These are phyloP conservation scores for Torulaspora delbrueckii DNA, from an alignment of 805 yeast genomes.

Conservation along the genomic window DNA sequence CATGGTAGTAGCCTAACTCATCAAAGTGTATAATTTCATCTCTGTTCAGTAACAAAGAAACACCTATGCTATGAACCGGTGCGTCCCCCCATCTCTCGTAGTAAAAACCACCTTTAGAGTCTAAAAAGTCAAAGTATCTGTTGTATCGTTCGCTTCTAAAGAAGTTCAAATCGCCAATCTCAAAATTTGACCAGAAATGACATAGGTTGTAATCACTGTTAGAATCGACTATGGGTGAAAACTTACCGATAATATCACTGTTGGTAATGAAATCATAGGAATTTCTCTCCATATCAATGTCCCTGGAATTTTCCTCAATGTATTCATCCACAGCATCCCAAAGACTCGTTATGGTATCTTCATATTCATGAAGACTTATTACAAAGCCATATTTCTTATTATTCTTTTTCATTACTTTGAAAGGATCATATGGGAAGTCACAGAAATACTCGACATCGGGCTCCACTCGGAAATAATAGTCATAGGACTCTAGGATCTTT, in stretches of 20 bases:
- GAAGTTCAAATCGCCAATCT: conserved; percentile 65
- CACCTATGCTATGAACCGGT: conserved; percentile 77
- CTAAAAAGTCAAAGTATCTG: conserved; percentile 58
- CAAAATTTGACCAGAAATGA: conserved; percentile 87
- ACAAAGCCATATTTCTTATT: conserved; percentile 84
- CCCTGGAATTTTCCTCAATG: conserved; percentile 50
- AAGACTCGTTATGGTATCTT: conserved; percentile 77
- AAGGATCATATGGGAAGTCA: conserved; percentile 81
- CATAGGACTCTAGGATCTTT: conserved; percentile 62
- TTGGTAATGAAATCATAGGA: conserved; percentile 45
- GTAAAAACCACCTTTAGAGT: conserved; percentile 69
- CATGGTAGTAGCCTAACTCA: conserved; percentile 76
- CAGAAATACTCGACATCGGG: conserved; percentile 87
- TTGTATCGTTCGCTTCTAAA: conserved; percentile 62
- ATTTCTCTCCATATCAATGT: conserved; percentile 35
- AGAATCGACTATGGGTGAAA: conserved; percentile 42
- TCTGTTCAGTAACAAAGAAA: conserved; percentile 51
- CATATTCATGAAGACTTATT: conserved; percentile 75
- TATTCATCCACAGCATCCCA: conserved; percentile 72
- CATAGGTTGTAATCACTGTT: conserved; percentile 67
- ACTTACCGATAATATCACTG: conserved; percentile 41
- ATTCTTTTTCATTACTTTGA: conserved; percentile 69
- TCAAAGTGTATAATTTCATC: conserved; percentile 69
- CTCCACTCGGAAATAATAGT: conserved; percentile 93
- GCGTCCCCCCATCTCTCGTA: conserved; percentile 96